phyloP scores from a whole-genome alignment of 192 early-diverging fungal species.

The Coemansia furcata region DNA sequence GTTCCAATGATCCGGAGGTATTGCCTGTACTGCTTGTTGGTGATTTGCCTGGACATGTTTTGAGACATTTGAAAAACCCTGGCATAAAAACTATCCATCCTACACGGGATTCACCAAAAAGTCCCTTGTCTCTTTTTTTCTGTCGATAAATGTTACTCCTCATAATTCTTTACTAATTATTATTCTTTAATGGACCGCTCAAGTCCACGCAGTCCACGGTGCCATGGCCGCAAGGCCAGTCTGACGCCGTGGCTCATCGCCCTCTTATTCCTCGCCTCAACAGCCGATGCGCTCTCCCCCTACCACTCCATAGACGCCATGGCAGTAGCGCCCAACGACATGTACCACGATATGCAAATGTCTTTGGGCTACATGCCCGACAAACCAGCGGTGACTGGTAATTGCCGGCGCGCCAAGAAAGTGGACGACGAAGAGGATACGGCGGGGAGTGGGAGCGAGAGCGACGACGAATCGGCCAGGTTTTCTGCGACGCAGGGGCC shows the following conservation, averaged over 20 bases:
- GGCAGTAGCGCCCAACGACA: neutral
- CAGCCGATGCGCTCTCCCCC: neutral
- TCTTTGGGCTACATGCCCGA: neutral
- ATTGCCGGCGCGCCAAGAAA: neutral
- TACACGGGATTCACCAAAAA: too few species aligned
- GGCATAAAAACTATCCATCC: too few species aligned
- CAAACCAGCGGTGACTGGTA: neutral
- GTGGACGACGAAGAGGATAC: neutral
- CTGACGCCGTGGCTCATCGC: constrained; percentile 19
- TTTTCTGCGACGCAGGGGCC: neutral
- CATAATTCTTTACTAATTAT: too few species aligned
- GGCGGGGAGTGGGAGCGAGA: constrained; percentile 16
- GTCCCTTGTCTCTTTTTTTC: too few species aligned
- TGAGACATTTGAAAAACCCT: too few species aligned
- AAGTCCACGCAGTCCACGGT: neutral
- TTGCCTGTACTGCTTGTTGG: too few species aligned
- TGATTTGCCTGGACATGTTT: too few species aligned
- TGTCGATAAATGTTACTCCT: too few species aligned
- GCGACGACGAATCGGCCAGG: constrained; percentile 6
- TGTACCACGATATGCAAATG: neutral
- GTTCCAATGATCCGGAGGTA: too few species aligned
- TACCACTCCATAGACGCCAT: neutral
- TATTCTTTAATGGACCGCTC: too few species aligned
- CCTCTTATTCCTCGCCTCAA: neutral
- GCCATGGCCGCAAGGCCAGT: neutral